Conservation (phyloP, 177 flowering plant species). For the Vitis hybrid region DNA sequence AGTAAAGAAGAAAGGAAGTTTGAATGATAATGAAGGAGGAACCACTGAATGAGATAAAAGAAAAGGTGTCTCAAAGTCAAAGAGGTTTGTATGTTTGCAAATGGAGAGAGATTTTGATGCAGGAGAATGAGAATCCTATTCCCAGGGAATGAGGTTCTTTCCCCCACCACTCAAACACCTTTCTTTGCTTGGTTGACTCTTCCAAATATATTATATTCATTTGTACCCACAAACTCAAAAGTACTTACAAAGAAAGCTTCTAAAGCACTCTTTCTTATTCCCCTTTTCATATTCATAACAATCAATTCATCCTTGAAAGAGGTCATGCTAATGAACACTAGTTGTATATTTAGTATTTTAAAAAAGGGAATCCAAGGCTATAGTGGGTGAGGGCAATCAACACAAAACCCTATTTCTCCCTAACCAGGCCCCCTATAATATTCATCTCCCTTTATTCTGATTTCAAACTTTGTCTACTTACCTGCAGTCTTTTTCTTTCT, state of each 20-base stretch:
- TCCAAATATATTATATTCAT: constrained; percentile 1
- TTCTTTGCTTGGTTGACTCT: constrained; percentile 16
- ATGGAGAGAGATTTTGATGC: constrained; percentile 19
- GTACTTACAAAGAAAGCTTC: constrained; percentile 1
- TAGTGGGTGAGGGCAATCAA: not conserved
- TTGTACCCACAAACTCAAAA: constrained; percentile 7
- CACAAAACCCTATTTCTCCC: too few species aligned
- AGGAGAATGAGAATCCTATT: constrained; percentile 23
- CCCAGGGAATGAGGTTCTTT: constrained; percentile 23
- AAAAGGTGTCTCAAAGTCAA: constrained; percentile 4
- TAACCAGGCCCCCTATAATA: too few species aligned
- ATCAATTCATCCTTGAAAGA: not conserved
- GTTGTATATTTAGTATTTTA: too few species aligned
- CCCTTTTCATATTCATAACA: not conserved
- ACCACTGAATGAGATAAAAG: not conserved
- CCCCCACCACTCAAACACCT: constrained; percentile 10
- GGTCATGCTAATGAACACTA: not conserved
- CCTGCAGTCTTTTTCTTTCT: not conserved
- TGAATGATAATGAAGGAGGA: constrained; percentile 6
- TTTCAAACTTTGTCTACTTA: too few species aligned
- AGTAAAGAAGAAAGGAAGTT: constrained; percentile 1
- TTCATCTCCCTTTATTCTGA: too few species aligned
- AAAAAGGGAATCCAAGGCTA: constrained; percentile 13
- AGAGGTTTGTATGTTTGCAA: constrained; percentile 4
- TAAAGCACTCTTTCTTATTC: constrained; percentile 11